Conservation (phyloP, 2,329 filamentous ascomycete genomes). For the Drechslerella dactyloides region DNA sequence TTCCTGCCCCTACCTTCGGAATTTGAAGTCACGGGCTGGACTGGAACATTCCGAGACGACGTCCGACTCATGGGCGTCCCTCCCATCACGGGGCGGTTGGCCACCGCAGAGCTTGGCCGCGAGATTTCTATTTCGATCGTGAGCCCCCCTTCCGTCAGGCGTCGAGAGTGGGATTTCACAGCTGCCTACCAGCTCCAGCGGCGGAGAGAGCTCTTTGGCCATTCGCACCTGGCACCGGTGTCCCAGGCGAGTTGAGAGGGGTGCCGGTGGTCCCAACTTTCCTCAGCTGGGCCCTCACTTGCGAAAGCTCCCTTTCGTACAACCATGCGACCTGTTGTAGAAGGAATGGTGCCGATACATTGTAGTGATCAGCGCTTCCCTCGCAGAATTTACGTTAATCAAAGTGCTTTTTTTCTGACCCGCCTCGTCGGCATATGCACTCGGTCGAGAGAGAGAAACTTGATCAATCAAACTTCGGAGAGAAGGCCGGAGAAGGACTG, state of each 20-base stretch:
- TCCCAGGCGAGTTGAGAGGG: slow-evolving; percentile 47
- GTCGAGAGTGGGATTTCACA: neutral
- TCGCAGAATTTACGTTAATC: slow-evolving; percentile 65
- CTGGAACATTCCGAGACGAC: slow-evolving; percentile 45
- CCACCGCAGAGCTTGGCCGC: slow-evolving; percentile 33
- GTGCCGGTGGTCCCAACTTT: slow-evolving; percentile 61
- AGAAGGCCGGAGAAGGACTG: neutral
- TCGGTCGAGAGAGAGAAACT: neutral
- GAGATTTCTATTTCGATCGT: slow-evolving; percentile 24
- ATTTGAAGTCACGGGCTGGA: slow-evolving; percentile 32
- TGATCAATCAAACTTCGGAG: neutral
- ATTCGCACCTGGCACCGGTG: slow-evolving; percentile 28
- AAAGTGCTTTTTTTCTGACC: slow-evolving; percentile 55
- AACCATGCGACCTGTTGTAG: slow-evolving; percentile 93
- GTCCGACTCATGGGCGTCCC: slow-evolving; percentile 43
- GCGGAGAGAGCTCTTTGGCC: slow-evolving; percentile 32
- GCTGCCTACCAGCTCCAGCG: slow-evolving; percentile 27
- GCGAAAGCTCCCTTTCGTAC: slow-evolving; percentile 86
- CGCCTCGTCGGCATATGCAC: neutral
- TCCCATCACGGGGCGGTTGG: slow-evolving; percentile 38
- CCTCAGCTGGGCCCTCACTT: slow-evolving; percentile 87
- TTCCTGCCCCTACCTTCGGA: slow-evolving; percentile 38
- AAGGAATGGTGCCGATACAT: slow-evolving; percentile 85
- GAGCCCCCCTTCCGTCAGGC: slow-evolving; percentile 3
- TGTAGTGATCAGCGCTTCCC: slow-evolving; percentile 73